These are phyloP conservation scores for Penicillium palitans DNA, from an alignment of 2,329 filamentous ascomycete species.

Conservation along the genomic window DNA sequence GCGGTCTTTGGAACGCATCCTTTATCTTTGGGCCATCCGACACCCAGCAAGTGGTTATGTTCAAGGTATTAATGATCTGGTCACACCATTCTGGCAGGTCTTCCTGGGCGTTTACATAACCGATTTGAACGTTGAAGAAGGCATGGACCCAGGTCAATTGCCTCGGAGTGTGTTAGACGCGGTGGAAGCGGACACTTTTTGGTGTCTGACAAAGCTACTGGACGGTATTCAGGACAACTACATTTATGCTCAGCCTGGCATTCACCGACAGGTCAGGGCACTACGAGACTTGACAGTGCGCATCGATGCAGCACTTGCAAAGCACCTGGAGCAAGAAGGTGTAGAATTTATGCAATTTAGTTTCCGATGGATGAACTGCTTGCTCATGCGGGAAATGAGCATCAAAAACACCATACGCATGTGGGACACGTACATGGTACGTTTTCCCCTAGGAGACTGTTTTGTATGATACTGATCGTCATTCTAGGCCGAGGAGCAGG, in stretches of 20 bases:
- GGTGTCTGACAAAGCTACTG: constrained; percentile 96
- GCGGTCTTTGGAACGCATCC: constrained; percentile 84
- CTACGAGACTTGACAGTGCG: constrained; percentile 85
- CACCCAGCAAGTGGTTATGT: constrained; percentile 98
- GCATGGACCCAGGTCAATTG: constrained; percentile 95
- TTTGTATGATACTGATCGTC: constrained; percentile 19
- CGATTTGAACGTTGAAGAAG: constrained; percentile 85
- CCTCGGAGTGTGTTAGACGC: constrained; percentile 89
- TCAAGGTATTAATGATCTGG: constrained; percentile 96
- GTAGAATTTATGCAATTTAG: constrained; percentile 99
- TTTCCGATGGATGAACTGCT: constrained; percentile 99
- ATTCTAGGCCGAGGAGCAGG: constrained; percentile 87
- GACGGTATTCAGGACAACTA: constrained; percentile 99
- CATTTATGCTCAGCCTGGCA: constrained; percentile 95
- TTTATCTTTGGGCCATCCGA: constrained; percentile 96
- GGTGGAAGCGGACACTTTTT: constrained; percentile 96
- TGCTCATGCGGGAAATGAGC: constrained; percentile 95
- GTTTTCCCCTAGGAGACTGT: not conserved
- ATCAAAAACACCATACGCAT: constrained; percentile 96
- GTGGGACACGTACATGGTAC: constrained; percentile 99
- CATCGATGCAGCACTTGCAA: constrained; percentile 81
- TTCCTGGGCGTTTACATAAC: constrained; percentile 94
- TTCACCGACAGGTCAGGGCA: constrained; percentile 87
- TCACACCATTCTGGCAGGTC: constrained; percentile 97
- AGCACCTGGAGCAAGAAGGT: constrained; percentile 84